These are phyloP conservation scores for Kalmusia sp. DNA, from an alignment of 2,329 filamentous ascomycete species.

Conservation along the genomic window DNA sequence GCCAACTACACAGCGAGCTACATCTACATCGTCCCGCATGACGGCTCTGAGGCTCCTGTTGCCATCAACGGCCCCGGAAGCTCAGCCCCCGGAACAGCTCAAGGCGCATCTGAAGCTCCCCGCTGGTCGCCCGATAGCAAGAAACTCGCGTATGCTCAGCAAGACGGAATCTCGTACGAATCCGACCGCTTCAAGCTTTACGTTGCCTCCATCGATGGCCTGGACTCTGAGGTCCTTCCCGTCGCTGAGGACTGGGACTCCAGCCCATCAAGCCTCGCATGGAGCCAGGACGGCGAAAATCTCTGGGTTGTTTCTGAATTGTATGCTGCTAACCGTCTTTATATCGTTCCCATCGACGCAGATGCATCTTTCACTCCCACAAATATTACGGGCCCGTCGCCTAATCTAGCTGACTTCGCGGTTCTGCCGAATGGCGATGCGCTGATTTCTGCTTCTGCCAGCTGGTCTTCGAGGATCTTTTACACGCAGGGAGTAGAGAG, in stretches of 20 bases:
- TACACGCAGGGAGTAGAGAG: conserved; percentile 35
- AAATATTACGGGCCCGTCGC: conserved; percentile 54
- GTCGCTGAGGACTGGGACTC: conserved; percentile 46
- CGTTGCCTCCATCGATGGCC: conserved; percentile 40
- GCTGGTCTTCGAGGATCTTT: conserved; percentile 43
- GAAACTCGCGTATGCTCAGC: conserved; percentile 78
- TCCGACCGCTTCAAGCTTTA: conserved; percentile 71
- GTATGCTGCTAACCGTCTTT: conserved; percentile 51
- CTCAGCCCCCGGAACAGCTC: conserved; percentile 41
- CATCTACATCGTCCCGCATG: conserved; percentile 75
- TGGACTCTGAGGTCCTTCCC: conserved; percentile 30
- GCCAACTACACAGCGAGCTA: conserved; percentile 83
- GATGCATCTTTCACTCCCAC: conserved; percentile 53
- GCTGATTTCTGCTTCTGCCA: conserved; percentile 38
- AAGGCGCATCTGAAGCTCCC: conserved; percentile 72
- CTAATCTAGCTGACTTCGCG: conserved; percentile 53
- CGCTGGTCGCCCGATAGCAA: conserved; percentile 77
- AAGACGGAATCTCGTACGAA: conserved; percentile 72
- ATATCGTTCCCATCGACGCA: conserved; percentile 68
- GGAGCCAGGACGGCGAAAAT: conserved; percentile 38
- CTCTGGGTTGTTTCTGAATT: conserved; percentile 43
- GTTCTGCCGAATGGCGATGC: conserved; percentile 66
- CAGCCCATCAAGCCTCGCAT: conserved; percentile 32
- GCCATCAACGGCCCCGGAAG: conserved; percentile 42
- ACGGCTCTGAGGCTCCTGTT: conserved; percentile 59